Evolutionary conservation across 176 grass and related monocot species (phyloP), one percentile per base, ranked within the genome.

Genomic region (Otatea glauca): DNA sequence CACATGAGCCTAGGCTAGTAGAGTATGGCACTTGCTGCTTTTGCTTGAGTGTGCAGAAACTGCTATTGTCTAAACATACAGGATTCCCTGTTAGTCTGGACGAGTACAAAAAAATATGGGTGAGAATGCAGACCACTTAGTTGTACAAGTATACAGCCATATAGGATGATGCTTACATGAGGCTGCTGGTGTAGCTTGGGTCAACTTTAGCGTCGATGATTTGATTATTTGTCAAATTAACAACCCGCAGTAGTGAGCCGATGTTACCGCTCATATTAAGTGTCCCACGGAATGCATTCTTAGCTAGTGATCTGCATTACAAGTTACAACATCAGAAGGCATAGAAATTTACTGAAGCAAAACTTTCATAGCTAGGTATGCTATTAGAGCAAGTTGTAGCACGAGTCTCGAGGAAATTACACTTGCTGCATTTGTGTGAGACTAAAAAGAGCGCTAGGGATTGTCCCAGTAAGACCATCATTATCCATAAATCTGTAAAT

Each of bases 221-320:
- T 68, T 16, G 47, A 77, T 94, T 94, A 69, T 76, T 83, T 88
- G 77, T 87, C 78, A 94, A 80, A 75, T 89, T 83, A 84, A 92
- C 92, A 86, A 77, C 85, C 42, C 56, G 65, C 68, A 94, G 67
- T 44, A 35, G 50, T 44, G 80, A n/a, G 65, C 82, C 81, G 78
- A 94, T 61, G 14, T 20, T 86, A 24, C 16, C 51, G 16, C 24
- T 70, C 82, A 92, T 83, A 21, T 63, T 43, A 69, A 94, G 90
- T 49, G 4, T 74, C 45, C 50, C 71, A 64, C 27, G 37, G 37
- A 94, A 90, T 14, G 71, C 5, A 64, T 94, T 94, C 55, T 68
- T 23, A 83, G 83, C 85, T 45, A 94, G 79, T 83, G 77, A 86
- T 65, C 90, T 94, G 85, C 75, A 74, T 83, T 67, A 50, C 75